Conservation (phyloP, 2,329 filamentous ascomycete genomes). For the Alternaria gaisen region DNA sequence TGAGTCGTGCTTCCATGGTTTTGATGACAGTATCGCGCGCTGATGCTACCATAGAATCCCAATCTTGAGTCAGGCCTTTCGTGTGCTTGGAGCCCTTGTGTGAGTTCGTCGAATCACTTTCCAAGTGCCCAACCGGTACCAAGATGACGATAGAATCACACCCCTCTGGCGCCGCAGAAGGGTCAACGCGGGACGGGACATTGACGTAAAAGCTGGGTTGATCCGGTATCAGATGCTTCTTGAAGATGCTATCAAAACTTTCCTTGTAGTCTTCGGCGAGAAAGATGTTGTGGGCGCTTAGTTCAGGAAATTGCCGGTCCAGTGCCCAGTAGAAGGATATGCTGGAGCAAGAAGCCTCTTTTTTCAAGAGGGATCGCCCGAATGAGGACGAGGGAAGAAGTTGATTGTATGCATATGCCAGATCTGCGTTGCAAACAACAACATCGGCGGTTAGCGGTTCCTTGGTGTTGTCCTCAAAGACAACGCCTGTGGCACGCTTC, state of each 20-base stretch:
- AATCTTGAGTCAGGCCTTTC: slow-evolving; percentile 63
- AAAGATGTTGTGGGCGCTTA: slow-evolving; percentile 79
- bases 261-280: slow-evolving; percentile 75
- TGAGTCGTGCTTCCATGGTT: slow-evolving; percentile 69
- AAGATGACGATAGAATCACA: slow-evolving; percentile 74
- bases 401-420: slow-evolving; percentile 78
- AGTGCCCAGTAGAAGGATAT: slow-evolving; percentile 82
- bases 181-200: slow-evolving; percentile 74
- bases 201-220: slow-evolving; percentile 82
- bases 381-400: slow-evolving; percentile 66
- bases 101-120: slow-evolving; percentile 53
- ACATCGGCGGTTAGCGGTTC: slow-evolving; percentile 67
- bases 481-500: slow-evolving; percentile 65
- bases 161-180: slow-evolving; percentile 70
- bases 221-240: slow-evolving; percentile 70
- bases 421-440: slow-evolving; percentile 76
- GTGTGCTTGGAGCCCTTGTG: slow-evolving; percentile 53
- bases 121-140: slow-evolving; percentile 75
- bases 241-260: slow-evolving; percentile 80
- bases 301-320: slow-evolving; percentile 66
- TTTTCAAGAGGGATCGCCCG: slow-evolving; percentile 49
- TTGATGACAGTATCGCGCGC: slow-evolving; percentile 68
- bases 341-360: slow-evolving; percentile 70
- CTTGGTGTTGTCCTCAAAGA: slow-evolving; percentile 65
- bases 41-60: slow-evolving; percentile 66